phyloP scores from a whole-genome alignment of 116 monocot genomes.

The Phalaenopsis hybrid region DNA sequence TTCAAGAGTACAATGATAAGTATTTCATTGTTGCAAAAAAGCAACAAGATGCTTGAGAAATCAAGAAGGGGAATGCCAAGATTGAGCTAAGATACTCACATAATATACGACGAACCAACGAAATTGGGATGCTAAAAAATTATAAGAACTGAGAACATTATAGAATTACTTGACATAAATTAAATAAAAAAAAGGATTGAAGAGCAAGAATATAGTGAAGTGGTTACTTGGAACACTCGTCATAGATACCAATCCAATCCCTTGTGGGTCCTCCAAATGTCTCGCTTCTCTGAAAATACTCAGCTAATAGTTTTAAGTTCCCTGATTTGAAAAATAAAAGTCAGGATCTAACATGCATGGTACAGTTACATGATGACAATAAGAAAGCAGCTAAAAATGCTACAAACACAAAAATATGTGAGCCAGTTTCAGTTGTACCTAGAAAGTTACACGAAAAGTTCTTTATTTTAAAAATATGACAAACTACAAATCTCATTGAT shows the following conservation, averaged over 20 bases:
- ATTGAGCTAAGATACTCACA: background rate
- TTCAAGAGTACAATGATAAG: too few relatives aligned
- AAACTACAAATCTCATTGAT: background rate
- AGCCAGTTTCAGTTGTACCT: too few relatives aligned
- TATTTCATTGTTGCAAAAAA: too few relatives aligned
- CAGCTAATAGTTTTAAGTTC: conserved; percentile 78
- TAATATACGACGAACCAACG: background rate
- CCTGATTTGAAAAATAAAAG: conserved; percentile 23
- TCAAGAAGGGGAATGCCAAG: too few relatives aligned
- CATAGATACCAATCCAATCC: conserved; percentile 92
- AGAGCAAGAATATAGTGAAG: background rate
- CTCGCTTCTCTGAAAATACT: conserved; percentile 96
- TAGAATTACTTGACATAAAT: background rate
- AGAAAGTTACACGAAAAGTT: too few relatives aligned
- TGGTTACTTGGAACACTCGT: conserved; percentile 87
- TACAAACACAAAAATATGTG: background rate
- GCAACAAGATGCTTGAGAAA: too few relatives aligned
- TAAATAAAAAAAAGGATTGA: too few relatives aligned
- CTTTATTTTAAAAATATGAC: background rate
- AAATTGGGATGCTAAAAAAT: background rate
- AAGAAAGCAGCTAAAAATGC: background rate
- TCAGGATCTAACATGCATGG: background rate
- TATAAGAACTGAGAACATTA: background rate
- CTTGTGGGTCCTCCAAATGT: conserved; percentile 89
- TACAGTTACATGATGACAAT: background rate